A percentile compares a stretch with the other conserved stretches of the same genome.
These are phyloP conservation scores for Asterophora parasitica DNA, from an alignment of 768 basidiomycete genomes.

Conservation along the genomic window DNA sequence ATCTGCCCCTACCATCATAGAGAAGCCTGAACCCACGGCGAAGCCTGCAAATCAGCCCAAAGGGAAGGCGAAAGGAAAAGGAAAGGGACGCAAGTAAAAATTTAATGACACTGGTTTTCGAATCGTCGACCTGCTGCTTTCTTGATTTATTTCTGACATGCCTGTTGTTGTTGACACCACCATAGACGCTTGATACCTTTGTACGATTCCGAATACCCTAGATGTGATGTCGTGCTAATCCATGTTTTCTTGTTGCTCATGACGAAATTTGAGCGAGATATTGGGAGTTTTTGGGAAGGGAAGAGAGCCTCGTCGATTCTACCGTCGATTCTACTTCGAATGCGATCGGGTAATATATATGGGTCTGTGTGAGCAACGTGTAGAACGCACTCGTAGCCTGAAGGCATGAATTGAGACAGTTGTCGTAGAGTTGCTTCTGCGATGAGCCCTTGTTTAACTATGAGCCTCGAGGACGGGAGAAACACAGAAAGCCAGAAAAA, in stretches of 20 bases:
- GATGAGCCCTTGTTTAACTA: conserved; percentile 6
- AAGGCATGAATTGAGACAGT: conserved; percentile 1
- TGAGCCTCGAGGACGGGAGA: conserved; percentile 1
- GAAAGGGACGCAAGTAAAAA: conserved; percentile 14
- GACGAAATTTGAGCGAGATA: neutral
- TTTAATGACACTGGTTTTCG: neutral
- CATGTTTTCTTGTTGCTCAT: conserved; percentile 2
- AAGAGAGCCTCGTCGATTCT: too few species aligned
- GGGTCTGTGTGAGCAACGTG: conserved; percentile 10
- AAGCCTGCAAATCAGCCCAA: conserved; percentile 16
- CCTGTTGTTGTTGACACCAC: neutral
- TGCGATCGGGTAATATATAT: too few species aligned
- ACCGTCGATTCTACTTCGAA: too few species aligned
- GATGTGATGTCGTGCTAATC: conserved; percentile 10
- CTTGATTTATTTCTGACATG: conserved; percentile 15
- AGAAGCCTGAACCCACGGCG: conserved; percentile 13
- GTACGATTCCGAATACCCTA: conserved; percentile 8
- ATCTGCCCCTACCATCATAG: conserved; percentile 3
- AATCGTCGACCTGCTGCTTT: conserved; percentile 7
- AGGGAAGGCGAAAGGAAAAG: conserved; percentile 19
- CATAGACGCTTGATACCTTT: conserved; percentile 12
- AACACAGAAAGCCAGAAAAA: neutral
- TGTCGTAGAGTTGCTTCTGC: conserved; percentile 1
- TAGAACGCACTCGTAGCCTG: conserved; percentile 2
- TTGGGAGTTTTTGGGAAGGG: neutral